A percentile compares a stretch with the other conserved stretches of the same genome.
phyloP scores from a whole-genome alignment of 2,329 filamentous ascomycete genomes.

The Talaromyces sp. region DNA sequence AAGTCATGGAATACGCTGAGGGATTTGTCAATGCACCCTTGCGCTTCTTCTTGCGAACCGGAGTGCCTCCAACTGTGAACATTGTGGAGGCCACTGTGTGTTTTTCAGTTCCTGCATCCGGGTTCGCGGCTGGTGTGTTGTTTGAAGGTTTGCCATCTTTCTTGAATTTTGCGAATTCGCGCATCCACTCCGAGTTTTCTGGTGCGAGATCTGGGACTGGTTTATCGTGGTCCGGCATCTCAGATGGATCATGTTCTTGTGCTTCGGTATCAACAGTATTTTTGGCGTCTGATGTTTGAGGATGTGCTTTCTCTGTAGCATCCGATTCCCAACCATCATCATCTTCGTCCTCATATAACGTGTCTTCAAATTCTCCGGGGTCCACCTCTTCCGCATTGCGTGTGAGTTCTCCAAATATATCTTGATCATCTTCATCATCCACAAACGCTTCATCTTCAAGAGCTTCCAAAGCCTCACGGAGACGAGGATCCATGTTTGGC shows the following conservation, averaged over 20 bases:
- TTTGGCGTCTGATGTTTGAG: conserved; percentile 33
- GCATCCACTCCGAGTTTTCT: conserved; percentile 80
- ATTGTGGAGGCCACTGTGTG: conserved; percentile 46
- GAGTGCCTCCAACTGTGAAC: conserved; percentile 63
- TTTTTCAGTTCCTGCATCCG: conserved; percentile 38
- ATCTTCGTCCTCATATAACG: conserved; percentile 61
- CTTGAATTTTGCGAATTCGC: conserved; percentile 93
- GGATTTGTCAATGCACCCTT: conserved; percentile 89
- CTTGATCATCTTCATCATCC: conserved; percentile 73
- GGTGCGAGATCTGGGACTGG: conserved; percentile 50
- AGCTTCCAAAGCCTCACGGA: conserved; percentile 88
- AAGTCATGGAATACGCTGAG: conserved; percentile 88
- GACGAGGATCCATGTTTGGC: conserved; percentile 92
- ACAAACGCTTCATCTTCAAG: conserved; percentile 95
- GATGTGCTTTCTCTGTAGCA: conserved; percentile 73
- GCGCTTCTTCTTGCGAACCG: conserved; percentile 77
- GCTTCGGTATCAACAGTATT: conserved; percentile 45
- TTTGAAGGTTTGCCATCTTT: conserved; percentile 58
- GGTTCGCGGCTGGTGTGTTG: conserved; percentile 20
- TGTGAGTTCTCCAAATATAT: conserved; percentile 73
- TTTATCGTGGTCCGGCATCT: conserved; percentile 39
- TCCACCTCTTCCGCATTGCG: conserved; percentile 69
- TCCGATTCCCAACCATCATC: conserved; percentile 94
- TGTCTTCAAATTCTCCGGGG: conserved; percentile 74
- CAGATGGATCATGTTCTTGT: conserved; percentile 29